These are phyloP conservation scores for Pythium chondricola DNA, from an alignment of 352 stramenopile species.

Conservation along the genomic window DNA sequence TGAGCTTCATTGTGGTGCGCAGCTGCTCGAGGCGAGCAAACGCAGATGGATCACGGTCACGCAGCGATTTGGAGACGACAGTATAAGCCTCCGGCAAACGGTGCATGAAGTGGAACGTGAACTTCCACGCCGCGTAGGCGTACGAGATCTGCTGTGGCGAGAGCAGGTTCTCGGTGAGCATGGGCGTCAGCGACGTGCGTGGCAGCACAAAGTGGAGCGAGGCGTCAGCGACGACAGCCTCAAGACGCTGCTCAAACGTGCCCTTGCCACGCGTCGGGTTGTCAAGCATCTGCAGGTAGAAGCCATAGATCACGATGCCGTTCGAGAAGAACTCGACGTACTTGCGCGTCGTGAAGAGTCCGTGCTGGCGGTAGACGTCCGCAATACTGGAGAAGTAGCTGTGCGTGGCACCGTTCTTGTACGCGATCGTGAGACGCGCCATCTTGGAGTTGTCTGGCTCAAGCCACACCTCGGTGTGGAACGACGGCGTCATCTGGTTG, in stretches of 20 bases:
- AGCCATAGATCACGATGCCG: conserved; percentile 77
- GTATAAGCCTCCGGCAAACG: conserved; percentile 75
- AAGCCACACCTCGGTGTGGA: conserved; percentile 75
- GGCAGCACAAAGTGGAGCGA: conserved; percentile 83
- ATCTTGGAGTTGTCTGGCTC: conserved; percentile 74
- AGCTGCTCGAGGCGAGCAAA: conserved; percentile 75
- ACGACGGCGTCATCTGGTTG: conserved; percentile 69
- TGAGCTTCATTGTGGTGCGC: conserved; percentile 79
- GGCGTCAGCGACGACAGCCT: conserved; percentile 55
- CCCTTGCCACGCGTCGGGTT: conserved; percentile 38
- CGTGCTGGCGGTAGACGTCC: conserved; percentile 80
- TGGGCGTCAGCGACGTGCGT: conserved; percentile 76
- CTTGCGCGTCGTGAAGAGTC: conserved; percentile 77
- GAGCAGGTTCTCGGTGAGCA: conserved; percentile 71
- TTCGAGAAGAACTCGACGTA: conserved; percentile 85
- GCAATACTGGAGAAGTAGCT: conserved; percentile 86
- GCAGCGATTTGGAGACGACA: conserved; percentile 72
- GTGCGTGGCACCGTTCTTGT: conserved; percentile 69
- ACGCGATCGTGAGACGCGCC: conserved; percentile 72
- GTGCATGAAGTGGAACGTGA: conserved; percentile 86
- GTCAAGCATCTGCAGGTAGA: conserved; percentile 77
- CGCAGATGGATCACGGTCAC: conserved; percentile 63
- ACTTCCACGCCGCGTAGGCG: conserved; percentile 84
- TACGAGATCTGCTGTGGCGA: conserved; percentile 79
- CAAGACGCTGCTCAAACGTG: conserved; percentile 63